Base-by-base conservation (phyloP, 2,329 filamentous ascomycete genomes). In the Trichoderma harzianum region DNA sequence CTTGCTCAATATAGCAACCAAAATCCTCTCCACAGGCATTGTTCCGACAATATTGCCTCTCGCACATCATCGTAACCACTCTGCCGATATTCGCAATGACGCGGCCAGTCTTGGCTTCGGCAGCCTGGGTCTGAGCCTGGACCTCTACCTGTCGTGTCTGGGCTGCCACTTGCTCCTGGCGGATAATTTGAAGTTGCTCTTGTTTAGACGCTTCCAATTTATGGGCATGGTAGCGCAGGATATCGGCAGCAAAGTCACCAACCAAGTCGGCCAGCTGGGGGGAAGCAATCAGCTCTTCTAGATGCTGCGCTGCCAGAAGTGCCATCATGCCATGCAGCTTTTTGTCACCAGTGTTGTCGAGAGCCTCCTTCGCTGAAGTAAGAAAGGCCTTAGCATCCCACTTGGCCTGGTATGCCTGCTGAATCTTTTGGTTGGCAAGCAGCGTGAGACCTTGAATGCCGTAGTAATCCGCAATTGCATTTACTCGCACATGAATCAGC, bases 391-490 rank as follows among this genome's bases (percentile, higher is more conserved):
- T 30, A 12, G 21, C 12, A 72, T 72, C 57, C 70, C 64, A 69
- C 12, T 47, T 58, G 28, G 24, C n/a, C n/a, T 51, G 21, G 30
- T 51, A 51, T 7, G 18, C 28, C 16, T 28, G 26, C n/a, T 64
- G 58, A 64, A 76, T 68, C 18, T 74, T 72, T 7, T 26, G 11
- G 32, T 63, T 76, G 2, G 75, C 71, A 0, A 74, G 62, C 8
- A 70, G 51, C 7, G 60, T 55, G 5, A 78, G 76, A 7, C 58
- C 57, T 1, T 64, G 60, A 1, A 78, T 68, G 1, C 58, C 39
- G 57, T 76, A 77, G 65, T 76, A 73, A 24, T 78, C 72, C 4
- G 72, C 74, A 47, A 78, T 75, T 1, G 73, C 67, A 53, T 76
- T 77, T 8, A 77, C 71, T 21, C 66, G 61, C 7, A 77, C 51